Base-by-base conservation (phyloP, 2,329 filamentous ascomycete genomes). In the Neophaeococcomyces mojaviensis region DNA sequence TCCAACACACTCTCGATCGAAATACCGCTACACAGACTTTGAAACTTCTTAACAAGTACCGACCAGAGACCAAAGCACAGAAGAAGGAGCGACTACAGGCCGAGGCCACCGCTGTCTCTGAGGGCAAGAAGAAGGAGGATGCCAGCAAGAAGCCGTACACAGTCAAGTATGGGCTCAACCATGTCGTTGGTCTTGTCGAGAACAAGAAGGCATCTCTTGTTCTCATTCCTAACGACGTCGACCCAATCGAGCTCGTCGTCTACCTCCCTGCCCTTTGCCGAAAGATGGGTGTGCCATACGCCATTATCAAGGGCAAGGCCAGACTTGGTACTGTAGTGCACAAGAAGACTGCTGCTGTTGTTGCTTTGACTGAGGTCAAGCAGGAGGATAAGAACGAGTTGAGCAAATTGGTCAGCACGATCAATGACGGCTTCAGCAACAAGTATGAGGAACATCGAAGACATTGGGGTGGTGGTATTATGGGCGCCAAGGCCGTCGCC, bases 111-210 rank as follows among this genome's bases (percentile, higher is more conserved):
- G 94, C 92, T 65, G 82, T 98, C 70, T 83, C 88, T 70, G 89
- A 97, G 74, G 92, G 94, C 73, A 96, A 97, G 86, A 98, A 97
- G 86, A 97, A 97, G 86, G 94, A 98, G 81, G 89, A 95, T 65
- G 90, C 94, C 69, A 87, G 81, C 85, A 97, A 97, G 88, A 98
- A 98, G 86, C 92, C 92, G 66, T 98, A 96, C 76, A 77, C 85
- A 59, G 89, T 92, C 81, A 98, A 98, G 84, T 98, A 96, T 76
- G 92, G 92, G 78, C 84, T 98, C 65, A 98, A 98, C 85, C 92
- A 98, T 80, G 92, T 98, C 58, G 88, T 95, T 59, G 88, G 87
- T 59, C 80, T 95, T 62, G 86, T 95, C 64, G 88, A 95, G 84
- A 96, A 96, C 82, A 98, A 98, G 88, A 98, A 98, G 85, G 90